Evolutionary conservation across 2,329 filamentous ascomycete genomes (phyloP), one percentile per base, ranked within the genome.

Genomic region (Sclerotinia trifoliorum): DNA sequence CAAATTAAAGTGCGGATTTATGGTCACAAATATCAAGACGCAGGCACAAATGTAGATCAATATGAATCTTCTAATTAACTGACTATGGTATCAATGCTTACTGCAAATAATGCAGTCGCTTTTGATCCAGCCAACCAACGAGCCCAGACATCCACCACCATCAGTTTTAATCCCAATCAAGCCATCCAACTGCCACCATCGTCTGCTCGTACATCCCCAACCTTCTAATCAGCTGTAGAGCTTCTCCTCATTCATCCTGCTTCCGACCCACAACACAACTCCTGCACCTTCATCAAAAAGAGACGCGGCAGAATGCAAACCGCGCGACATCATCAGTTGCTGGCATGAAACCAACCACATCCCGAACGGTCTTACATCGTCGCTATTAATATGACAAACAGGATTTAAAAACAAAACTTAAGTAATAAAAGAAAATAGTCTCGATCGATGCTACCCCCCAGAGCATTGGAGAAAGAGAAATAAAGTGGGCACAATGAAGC

Each of bases 401-500:
- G 21, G 64, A 66, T 60, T 46, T 65, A 68, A 62, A 51, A 64
- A 64, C 35, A 62, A 46, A 67, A 46, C 49, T n/a, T 17, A 46
- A 54, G 48, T 51, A 68, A 65, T 64, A 64, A 64, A 49, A 68
- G n/a, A 48, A 68, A 51, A 65, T 55, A 57, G 49, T 51, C 46
- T 62, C 21, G 19, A 35, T 62, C 29, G 49, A 63, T 68, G 26
- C 46, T 24, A n/a, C 39, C 32, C 60, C 60, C 26, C 11, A 44
- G 51, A 69, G 61, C 39, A 68, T 58, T 67, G 52, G 52, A 65
- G 66, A 67, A 65, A 68, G 55, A 44, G 55, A 65, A 69, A 60
- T 61, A 71, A 68, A 73, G 72, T 70, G 74, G 65, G 65, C 70
- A 75, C 71, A 76, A 67, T 39, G 73, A 75, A 75, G 70, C 68